Conservation (phyloP, 345 rosid genomes). For the Psidium friedrichsthalianum region DNA sequence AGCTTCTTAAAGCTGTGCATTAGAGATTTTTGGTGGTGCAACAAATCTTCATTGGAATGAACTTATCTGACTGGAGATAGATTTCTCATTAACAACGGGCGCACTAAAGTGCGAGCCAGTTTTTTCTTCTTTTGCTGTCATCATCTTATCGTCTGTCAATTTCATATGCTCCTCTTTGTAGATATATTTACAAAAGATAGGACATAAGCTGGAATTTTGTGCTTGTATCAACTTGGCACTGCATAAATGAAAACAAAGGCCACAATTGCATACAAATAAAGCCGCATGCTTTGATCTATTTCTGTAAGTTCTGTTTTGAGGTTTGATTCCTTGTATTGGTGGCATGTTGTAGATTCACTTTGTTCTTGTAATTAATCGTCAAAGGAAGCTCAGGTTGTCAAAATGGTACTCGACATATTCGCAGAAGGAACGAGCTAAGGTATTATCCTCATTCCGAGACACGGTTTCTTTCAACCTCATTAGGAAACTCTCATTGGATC, state of each 20-base stretch:
- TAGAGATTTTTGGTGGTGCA: not conserved
- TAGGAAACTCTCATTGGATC: not conserved
- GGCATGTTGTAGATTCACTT: constrained; percentile 52
- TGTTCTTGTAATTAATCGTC: constrained; percentile 85
- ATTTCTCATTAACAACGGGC: not conserved
- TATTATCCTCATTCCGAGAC: not conserved
- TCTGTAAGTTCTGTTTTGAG: not conserved
- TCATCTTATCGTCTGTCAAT: not conserved
- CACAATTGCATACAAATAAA: not conserved
- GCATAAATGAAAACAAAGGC: not conserved
- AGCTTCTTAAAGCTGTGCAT: not conserved
- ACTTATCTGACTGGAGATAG: not conserved
- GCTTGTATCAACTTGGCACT: not conserved
- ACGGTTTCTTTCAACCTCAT: not conserved
- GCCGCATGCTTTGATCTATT: not conserved
- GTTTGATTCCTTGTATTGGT: not conserved
- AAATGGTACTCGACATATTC: constrained; percentile 96
- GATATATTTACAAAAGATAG: not conserved
- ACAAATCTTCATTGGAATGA: not conserved
- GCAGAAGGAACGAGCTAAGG: constrained; percentile 87
- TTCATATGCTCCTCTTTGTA: not conserved
- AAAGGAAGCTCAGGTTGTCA: constrained; percentile 91
- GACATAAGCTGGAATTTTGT: not conserved
- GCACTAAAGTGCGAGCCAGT: not conserved
- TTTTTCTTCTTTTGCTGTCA: not conserved